Base-by-base conservation (phyloP, 73 alveolate species). In the Uronychia binucleata region DNA sequence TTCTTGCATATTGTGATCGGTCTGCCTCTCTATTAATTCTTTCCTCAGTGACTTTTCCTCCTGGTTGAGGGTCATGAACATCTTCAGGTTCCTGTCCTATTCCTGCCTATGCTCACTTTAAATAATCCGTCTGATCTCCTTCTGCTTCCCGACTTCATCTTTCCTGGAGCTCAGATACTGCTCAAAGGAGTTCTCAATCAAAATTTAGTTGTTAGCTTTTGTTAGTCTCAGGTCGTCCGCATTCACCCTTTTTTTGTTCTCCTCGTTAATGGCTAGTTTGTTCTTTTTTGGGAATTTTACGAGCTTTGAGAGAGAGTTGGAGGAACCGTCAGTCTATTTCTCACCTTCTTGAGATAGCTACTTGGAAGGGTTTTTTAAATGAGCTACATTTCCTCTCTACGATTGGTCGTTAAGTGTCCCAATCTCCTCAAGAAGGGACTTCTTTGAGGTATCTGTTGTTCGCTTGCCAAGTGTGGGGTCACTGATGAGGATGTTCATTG, bases 41-140 rank as follows among this genome's bases (percentile, higher is more conserved):
- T 67, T 74, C 34, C 94, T 74, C 34, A 82, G 32, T 1, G 31
- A 27, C 67, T 77, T 88, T 59, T 88, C 94, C 34, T 88, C 88
- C 34, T 77, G 57, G 74, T 74, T 77, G 13, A 88, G 83, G 29
- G 86, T 58, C 26, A 67, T 33, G 79, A 81, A 88, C 67, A 86
- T 83, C 26, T 86, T 67, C 11, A 83, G 75, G 81, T 88, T 77
- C 57, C 60, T 74, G 32, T 82, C 74, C 0, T 60, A 46, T 58
- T 88, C 94, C 31, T 32, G 31, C 28, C 83, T 86, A 59, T 83
- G 85, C 60, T 88, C 94, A 34, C 33, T 76, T 28, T 88, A 79
- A 57, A 88, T 86, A 19, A 88, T 82, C 34, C 57, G 76, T 31
- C 67, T 34, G 30, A 88, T 88, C 26, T 79, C 87, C 58, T 89